phyloP scores from a whole-genome alignment of 164 flowering plant species.

The Saururus chinensis region DNA sequence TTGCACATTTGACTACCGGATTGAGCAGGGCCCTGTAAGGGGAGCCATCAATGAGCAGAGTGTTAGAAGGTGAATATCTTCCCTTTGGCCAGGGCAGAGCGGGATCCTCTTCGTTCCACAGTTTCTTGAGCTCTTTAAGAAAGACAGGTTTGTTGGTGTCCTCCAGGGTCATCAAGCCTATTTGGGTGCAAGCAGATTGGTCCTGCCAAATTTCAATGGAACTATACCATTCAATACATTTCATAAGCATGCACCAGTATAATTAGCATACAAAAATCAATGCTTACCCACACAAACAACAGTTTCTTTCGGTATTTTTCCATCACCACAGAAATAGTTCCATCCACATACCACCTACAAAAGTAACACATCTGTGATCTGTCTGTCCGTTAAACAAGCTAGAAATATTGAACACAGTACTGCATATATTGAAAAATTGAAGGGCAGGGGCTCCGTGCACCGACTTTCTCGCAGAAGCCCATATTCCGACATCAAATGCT shows the following conservation, averaged over 20 bases:
- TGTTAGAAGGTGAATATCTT: conserved; percentile 54
- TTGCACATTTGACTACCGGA: conserved; percentile 29
- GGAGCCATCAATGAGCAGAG: conserved; percentile 77
- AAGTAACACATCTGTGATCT: not conserved
- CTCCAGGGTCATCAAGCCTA: conserved; percentile 41
- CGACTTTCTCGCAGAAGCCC: conserved; percentile 76
- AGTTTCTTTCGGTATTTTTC: not conserved
- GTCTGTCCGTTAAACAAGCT: not conserved
- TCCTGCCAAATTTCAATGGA: conserved; percentile 34
- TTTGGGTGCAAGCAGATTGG: conserved; percentile 40
- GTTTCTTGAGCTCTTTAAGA: conserved; percentile 52
- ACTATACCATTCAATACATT: not conserved
- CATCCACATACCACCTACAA: not conserved
- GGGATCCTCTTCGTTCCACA: conserved; percentile 42
- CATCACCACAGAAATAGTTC: not conserved
- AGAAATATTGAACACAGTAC: not conserved
- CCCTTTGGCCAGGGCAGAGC: conserved; percentile 21
- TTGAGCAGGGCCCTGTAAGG: conserved; percentile 80
- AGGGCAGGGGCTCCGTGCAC: not conserved
- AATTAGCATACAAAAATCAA: not conserved
- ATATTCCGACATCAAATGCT: conserved; percentile 69
- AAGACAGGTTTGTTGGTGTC: conserved; percentile 50
- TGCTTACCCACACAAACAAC: conserved; percentile 1
- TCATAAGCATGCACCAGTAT: not conserved
- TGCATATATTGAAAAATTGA: not conserved